phyloP scores from a whole-genome alignment of 176 grass and related monocot genomes.

The Bolboschoenus planiculmis region DNA sequence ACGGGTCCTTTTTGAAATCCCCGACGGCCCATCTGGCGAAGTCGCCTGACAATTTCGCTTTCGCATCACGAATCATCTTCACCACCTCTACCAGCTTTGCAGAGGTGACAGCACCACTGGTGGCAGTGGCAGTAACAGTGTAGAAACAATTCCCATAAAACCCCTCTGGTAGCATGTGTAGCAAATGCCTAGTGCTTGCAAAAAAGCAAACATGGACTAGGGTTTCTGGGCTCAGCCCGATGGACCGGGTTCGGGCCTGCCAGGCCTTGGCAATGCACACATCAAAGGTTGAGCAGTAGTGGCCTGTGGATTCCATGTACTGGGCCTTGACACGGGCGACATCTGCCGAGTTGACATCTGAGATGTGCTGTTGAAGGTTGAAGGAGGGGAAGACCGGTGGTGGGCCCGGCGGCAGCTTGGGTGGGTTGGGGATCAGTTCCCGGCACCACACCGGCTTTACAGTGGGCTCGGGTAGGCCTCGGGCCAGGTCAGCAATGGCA shows the following conservation, averaged over 20 bases:
- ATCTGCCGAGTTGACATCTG: conserved; percentile 19
- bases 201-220: conserved; percentile 58
- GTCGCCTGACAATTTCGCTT: conserved; percentile 31
- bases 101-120: not conserved
- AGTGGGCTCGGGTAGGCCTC: conserved; percentile 25
- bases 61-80: conserved; percentile 52
- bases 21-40: conserved; percentile 37
- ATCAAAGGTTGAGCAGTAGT: conserved; percentile 63
- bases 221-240: conserved; percentile 24
- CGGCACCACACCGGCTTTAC: conserved; percentile 38
- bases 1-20: conserved; percentile 44
- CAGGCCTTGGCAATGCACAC: conserved; percentile 55
- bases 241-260: conserved; percentile 42
- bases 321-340: conserved; percentile 33
- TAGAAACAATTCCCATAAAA: conserved; percentile 76
- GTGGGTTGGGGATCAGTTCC: conserved; percentile 34
- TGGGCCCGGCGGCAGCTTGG: conserved; percentile 21
- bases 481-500: conserved; percentile 38
- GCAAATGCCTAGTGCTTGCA: conserved; percentile 54
- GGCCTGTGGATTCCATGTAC: conserved; percentile 33
- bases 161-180: conserved; percentile 33
- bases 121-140: conserved; percentile 39
- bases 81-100: conserved; percentile 32
- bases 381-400: conserved; percentile 32
- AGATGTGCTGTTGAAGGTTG: conserved; percentile 35